phyloP scores from a whole-genome alignment of 2,329 filamentous ascomycete genomes.

The Verticillium longisporum region DNA sequence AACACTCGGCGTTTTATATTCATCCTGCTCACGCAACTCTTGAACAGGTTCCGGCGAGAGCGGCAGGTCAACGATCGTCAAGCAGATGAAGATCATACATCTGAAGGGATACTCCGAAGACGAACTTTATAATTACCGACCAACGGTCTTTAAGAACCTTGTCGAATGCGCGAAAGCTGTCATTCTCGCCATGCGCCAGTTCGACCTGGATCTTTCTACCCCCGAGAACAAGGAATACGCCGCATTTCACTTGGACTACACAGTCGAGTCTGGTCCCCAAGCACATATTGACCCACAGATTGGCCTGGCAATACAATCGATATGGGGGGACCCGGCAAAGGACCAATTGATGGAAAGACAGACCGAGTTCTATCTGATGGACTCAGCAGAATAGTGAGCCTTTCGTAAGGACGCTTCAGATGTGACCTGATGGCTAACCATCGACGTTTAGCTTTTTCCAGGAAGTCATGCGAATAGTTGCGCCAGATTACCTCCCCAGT shows the following conservation, averaged over 20 bases:
- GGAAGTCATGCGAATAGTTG: slow-evolving; percentile 78
- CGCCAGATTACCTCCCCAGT: slow-evolving; percentile 79
- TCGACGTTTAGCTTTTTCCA: slow-evolving; percentile 74
- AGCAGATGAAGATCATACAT: slow-evolving; percentile 99
- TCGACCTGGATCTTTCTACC: slow-evolving; percentile 72
- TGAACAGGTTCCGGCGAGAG: slow-evolving; percentile 86
- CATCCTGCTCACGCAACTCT: slow-evolving; percentile 3
- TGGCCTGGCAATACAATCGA: slow-evolving; percentile 71
- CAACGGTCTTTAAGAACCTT: slow-evolving; percentile 97
- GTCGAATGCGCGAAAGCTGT: slow-evolving; percentile 94
- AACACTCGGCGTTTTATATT: background rate
- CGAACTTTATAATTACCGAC: slow-evolving; percentile 86
- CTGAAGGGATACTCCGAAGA: slow-evolving; percentile 95
- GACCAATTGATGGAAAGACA: slow-evolving; percentile 83
- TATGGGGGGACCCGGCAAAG: slow-evolving; percentile 87
- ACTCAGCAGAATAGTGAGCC: slow-evolving; percentile 93
- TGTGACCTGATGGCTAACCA: background rate
- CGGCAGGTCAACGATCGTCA: slow-evolving; percentile 98
- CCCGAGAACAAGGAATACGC: slow-evolving; percentile 67
- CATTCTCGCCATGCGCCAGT: slow-evolving; percentile 85
- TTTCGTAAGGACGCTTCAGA: background rate
- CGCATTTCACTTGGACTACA: slow-evolving; percentile 79
- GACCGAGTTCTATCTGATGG: slow-evolving; percentile 98
- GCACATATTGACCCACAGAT: slow-evolving; percentile 75
- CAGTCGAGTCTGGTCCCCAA: slow-evolving; percentile 84